These are phyloP conservation scores for Crithidia fasciculata DNA, from an alignment of 208 protist species.

Conservation along the genomic window DNA sequence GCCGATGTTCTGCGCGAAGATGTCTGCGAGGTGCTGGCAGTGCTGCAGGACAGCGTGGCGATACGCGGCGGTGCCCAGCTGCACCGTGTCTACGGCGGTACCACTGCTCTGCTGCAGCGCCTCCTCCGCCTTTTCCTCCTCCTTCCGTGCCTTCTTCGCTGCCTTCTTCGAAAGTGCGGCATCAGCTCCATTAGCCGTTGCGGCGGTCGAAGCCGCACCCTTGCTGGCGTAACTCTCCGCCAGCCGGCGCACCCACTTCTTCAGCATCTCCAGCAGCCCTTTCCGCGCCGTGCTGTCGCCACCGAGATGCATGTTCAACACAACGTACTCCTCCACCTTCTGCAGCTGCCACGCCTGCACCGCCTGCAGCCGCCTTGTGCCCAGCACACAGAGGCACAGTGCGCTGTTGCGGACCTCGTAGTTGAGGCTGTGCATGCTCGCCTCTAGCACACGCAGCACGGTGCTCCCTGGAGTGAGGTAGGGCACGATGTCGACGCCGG, in stretches of 20 bases:
- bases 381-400: conserved; percentile 71
- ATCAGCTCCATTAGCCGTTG: background rate
- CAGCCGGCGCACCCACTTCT: conserved; percentile 78
- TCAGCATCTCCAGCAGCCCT: conserved; percentile 59
- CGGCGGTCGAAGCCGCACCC: background rate
- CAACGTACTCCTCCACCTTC: conserved; percentile 78
- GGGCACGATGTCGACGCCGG: conserved; percentile 61
- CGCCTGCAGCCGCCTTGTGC: conserved; percentile 55
- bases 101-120: background rate
- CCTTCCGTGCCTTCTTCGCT: background rate
- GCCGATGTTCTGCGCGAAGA: conserved; percentile 70
- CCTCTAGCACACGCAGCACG: conserved; percentile 47
- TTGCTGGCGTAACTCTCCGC: conserved; percentile 42
- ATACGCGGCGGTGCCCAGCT: conserved; percentile 30
- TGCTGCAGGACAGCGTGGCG: conserved; percentile 45
- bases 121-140: background rate
- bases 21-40: conserved; percentile 31
- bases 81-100: background rate
- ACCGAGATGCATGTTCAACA: conserved; percentile 82
- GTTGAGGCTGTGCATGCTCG: conserved; percentile 48
- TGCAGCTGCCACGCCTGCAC: conserved; percentile 70
- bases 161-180: background rate
- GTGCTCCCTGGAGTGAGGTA: conserved; percentile 48
- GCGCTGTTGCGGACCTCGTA: conserved; percentile 75
- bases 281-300: conserved; percentile 80